Percentiles rank a stretch among this genome's conserved stretches.
phyloP scores from a whole-genome alignment of 352 stramenopile genomes.

The Phytopythium ostracodes region DNA sequence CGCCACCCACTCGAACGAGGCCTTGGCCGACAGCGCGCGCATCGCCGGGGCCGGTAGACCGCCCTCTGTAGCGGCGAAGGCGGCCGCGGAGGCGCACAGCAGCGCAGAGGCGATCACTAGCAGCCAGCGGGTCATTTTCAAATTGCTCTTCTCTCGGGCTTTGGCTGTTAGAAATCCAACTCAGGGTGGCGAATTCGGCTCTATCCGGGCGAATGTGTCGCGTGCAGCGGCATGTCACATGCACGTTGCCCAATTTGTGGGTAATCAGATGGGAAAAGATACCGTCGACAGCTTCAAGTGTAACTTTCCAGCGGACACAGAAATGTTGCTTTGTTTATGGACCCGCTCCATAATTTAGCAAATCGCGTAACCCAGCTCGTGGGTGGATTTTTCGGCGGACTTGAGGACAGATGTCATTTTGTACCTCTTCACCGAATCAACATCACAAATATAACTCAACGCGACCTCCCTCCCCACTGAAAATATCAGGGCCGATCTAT shows the following conservation, averaged over 20 bases:
- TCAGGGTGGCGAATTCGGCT: background rate
- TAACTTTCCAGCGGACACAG: background rate
- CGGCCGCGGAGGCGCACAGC: background rate
- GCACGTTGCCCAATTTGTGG: background rate
- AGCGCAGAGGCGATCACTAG: background rate
- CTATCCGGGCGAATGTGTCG: background rate
- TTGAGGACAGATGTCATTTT: background rate
- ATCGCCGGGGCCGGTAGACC: background rate
- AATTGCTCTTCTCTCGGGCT: background rate
- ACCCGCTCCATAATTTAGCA: no score
- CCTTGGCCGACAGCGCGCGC: conserved; percentile 1
- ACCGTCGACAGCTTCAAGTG: background rate
- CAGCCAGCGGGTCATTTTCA: background rate
- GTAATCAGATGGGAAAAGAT: background rate
- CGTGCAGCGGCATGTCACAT: no score
- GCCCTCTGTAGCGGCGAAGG: background rate
- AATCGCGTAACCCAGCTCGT: background rate
- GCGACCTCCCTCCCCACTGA: background rate
- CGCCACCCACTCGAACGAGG: conserved; percentile 35
- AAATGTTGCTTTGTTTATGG: no score
- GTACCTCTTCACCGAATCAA: background rate
- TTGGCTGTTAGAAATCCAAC: background rate
- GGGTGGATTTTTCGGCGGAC: conserved; percentile 3
- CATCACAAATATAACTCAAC: background rate
- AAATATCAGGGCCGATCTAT: conserved; percentile 8